Percentiles rank a stretch among this genome's conserved stretches.
Evolutionary conservation across 306 rosid genomes (phyloP).

Genomic region (Astragalus glycyphyllos): DNA sequence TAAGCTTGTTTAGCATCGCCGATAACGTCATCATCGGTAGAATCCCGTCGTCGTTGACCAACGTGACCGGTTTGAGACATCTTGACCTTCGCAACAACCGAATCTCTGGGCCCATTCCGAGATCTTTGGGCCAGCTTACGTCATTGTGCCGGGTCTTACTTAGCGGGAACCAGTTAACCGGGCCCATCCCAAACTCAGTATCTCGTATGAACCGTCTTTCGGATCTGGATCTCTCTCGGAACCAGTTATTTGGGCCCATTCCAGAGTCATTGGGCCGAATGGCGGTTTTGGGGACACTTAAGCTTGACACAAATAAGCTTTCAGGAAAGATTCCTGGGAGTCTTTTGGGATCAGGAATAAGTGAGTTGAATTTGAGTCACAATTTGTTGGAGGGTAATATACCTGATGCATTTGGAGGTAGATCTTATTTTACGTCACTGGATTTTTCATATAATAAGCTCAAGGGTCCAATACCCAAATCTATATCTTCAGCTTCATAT

Average conservation of each 20-base stretch:
- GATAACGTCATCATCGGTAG: conserved; percentile 66
- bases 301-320: conserved; percentile 63
- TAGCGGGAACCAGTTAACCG: conserved; percentile 67
- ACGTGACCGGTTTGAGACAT: conserved; percentile 57
- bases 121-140: conserved; percentile 45
- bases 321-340: conserved; percentile 58
- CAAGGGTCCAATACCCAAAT: conserved; percentile 62
- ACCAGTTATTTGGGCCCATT: conserved; percentile 61
- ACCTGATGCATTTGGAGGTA: conserved; percentile 61
- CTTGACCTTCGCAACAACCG: conserved; percentile 81
- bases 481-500: conserved; percentile 58
- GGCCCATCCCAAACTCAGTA: conserved; percentile 62
- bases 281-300: conserved; percentile 65
- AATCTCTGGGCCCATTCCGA: conserved; percentile 67
- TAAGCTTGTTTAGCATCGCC: conserved; percentile 61
- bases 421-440: conserved; percentile 65
- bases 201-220: conserved; percentile 63
- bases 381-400: conserved; percentile 55
- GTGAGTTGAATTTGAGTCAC: conserved; percentile 63
- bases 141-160: conserved; percentile 69
- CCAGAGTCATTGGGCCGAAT: conserved; percentile 63
- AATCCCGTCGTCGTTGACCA: conserved; percentile 60
- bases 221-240: conserved; percentile 75
- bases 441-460: conserved; percentile 68
- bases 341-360: conserved; percentile 57